Conservation (phyloP, 2,329 filamentous ascomycete species). For the Trichoderma sp. region DNA sequence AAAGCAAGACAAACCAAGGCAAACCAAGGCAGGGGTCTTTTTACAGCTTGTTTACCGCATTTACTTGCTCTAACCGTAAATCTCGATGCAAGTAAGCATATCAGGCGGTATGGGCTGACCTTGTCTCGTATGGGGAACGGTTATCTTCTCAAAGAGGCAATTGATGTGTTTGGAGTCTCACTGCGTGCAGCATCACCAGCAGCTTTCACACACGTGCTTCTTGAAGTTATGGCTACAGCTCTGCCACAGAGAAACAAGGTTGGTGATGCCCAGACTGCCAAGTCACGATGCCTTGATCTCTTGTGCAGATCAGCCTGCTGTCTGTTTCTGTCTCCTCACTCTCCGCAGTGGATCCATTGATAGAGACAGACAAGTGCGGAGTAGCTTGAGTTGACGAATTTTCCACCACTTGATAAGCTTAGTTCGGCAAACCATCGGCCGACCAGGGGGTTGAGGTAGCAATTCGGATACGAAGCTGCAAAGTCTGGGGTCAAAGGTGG, state of each 20-base stretch:
- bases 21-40: background rate
- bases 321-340: background rate
- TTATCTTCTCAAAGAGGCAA: background rate
- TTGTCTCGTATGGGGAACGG: background rate
- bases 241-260: background rate
- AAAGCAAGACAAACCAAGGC: background rate
- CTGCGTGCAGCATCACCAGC: background rate
- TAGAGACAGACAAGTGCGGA: constrained; percentile 6
- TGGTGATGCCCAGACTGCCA: background rate
- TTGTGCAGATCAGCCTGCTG: background rate
- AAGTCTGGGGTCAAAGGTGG: constrained; percentile 1
- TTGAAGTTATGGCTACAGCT: background rate
- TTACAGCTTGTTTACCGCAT: background rate
- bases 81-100: background rate
- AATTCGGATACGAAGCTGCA: constrained; percentile 6
- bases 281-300: background rate
- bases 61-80: background rate
- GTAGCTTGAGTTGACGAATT: background rate
- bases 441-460: background rate
- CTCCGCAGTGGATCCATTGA: background rate
- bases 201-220: background rate
- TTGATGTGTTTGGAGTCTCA: background rate
- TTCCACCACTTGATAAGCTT: constrained; percentile 19
- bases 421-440: background rate
- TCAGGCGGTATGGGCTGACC: background rate